Evolutionary conservation across 129 eudicot species (phyloP), one percentile per base, ranked within the genome.

Genomic region (Flaveria linearis): DNA sequence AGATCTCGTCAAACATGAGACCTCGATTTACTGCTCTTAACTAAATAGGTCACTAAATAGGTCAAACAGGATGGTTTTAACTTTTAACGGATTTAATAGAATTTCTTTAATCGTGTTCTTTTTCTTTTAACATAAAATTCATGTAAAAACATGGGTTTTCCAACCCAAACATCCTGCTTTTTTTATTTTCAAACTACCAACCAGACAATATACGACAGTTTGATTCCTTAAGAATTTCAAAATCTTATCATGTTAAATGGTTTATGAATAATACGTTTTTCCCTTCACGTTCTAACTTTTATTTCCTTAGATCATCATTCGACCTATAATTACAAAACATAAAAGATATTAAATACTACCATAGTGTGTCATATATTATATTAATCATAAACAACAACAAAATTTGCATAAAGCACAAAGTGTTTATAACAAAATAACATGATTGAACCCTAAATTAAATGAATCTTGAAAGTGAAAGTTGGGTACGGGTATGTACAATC

Each of bases 401-500:
- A 23, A 3, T 60, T 60, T 25, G 41, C 3, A 12, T 25, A 25
- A 25, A 60, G 12, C 9, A 26, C n/a, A 3, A 36, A 60, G 66
- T 60, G 41, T 60, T 5, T 25, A 61, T 4, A 61, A 61, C 41
- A 25, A 25, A 61, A 25, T 61, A 17, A 10, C 52, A 39, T 26
- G 42, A 61, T 25, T 61, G 42, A 61, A 25, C 36, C 11, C 67
- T 39, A 22, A 72, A 39, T 57, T 17, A 79, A 64, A 49, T 79
- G 45, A 65, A 79, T 52, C 20, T 10, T 52, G 56, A 73, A 73
- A 73, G 46, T 68, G 74, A 55, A 63, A 80, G 78, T 79, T 80
- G 78, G 83, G 83, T 73, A 80, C 79, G 83, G 79, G 69, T 74
- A 42, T 73, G 83, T 73, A 80, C 83, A 53, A 42, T 30, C 30